Conservation (phyloP, 345 rosid species). For the Diplotaxis tenuifolia region DNA sequence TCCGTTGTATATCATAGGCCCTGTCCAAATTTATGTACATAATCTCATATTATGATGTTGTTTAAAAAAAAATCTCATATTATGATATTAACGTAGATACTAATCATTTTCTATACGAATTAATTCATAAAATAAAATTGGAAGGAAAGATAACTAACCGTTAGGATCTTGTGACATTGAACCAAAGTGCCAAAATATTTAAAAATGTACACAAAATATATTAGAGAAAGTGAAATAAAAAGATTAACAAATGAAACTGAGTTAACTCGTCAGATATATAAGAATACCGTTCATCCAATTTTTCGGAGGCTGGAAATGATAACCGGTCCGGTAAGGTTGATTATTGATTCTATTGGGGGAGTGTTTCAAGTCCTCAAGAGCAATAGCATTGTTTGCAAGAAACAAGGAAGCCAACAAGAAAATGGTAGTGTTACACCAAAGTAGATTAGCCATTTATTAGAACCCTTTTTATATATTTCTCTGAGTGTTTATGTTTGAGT, state of each 20-base stretch:
- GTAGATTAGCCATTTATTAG: conserved; percentile 5
- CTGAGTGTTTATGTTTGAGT: background rate
- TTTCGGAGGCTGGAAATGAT: conserved; percentile 69
- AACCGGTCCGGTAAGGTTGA: conserved; percentile 70
- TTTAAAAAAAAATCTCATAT: too few relatives aligned
- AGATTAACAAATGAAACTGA: background rate
- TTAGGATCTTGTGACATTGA: conserved; percentile 3
- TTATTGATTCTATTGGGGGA: background rate
- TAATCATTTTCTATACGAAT: background rate
- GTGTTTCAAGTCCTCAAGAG: conserved; percentile 16
- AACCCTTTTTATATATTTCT: background rate
- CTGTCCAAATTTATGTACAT: conserved; percentile 12
- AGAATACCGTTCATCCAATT: conserved; percentile 76
- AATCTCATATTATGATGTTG: too few relatives aligned
- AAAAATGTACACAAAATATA: background rate
- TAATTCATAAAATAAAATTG: background rate
- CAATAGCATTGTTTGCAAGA: conserved; percentile 15
- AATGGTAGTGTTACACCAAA: conserved; percentile 21
- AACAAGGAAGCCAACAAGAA: conserved; percentile 18
- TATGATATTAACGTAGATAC: background rate
- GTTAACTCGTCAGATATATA: background rate
- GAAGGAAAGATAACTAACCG: background rate
- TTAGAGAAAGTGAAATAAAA: background rate
- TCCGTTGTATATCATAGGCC: conserved; percentile 41
- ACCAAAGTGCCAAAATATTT: background rate